Evolutionary conservation across 2,329 filamentous ascomycete species (phyloP).

Genomic region (Epichloe hybrida): DNA sequence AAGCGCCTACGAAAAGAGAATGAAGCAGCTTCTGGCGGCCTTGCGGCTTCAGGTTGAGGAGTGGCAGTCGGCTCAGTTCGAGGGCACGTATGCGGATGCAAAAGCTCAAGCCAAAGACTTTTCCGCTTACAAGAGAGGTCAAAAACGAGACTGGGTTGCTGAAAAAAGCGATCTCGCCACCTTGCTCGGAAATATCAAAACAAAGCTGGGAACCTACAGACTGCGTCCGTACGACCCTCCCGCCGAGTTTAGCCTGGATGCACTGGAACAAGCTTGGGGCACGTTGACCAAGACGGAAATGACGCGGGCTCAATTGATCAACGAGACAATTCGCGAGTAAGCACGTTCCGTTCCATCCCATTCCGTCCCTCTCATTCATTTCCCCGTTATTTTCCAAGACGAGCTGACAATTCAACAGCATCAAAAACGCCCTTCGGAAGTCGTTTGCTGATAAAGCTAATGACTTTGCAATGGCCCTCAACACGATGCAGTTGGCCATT

Average conservation of each 20-base stretch:
- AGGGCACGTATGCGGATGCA: conserved; percentile 84
- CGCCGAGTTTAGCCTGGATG: conserved; percentile 65
- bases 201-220: conserved; percentile 89
- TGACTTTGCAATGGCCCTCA: conserved; percentile 88
- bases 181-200: conserved; percentile 94
- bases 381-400: background rate
- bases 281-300: conserved; percentile 72
- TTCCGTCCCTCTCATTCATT: background rate
- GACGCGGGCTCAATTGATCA: conserved; percentile 81
- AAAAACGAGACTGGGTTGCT: conserved; percentile 91
- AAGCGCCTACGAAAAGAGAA: conserved; percentile 82
- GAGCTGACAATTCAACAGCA: conserved; percentile 37
- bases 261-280: conserved; percentile 72
- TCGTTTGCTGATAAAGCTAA: conserved; percentile 97
- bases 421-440: conserved; percentile 86
- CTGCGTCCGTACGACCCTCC: conserved; percentile 85
- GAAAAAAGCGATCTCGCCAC: conserved; percentile 95
- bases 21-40: conserved; percentile 65
- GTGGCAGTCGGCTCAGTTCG: conserved; percentile 73
- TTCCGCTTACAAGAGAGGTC: conserved; percentile 74
- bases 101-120: conserved; percentile 77
- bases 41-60: conserved; percentile 59
- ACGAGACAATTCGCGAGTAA: conserved; percentile 92
- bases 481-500: conserved; percentile 87
- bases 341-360: conserved; percentile 14